phyloP scores from a whole-genome alignment of 306 rosid species.

The Quercus agrifolia region DNA sequence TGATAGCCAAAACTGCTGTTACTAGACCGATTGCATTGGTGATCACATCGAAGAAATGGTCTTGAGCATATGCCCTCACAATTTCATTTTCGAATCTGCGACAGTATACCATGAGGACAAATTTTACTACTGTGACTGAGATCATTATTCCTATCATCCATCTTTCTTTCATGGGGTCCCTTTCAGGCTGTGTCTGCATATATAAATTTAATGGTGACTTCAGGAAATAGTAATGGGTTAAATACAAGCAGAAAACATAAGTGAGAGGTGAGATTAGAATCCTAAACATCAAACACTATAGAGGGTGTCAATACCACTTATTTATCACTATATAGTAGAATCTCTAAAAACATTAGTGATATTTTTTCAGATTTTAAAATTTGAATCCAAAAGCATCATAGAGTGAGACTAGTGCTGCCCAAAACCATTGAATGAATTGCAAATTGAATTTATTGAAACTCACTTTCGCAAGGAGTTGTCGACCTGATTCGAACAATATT shows the following conservation, averaged over 20 bases:
- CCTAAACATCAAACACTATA: too few species aligned
- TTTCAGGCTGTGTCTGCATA: slow-evolving; percentile 63
- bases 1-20: slow-evolving; percentile 73
- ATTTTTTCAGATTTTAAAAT: too few species aligned
- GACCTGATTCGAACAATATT: slow-evolving; percentile 72
- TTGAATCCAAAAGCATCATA: too few species aligned
- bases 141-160: slow-evolving; percentile 96
- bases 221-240: background rate
- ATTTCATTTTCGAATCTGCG: slow-evolving; percentile 79
- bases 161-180: slow-evolving; percentile 56
- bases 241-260: too few species aligned
- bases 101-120: slow-evolving; percentile 64
- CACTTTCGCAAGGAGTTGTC: slow-evolving; percentile 67
- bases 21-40: slow-evolving; percentile 79
- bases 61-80: slow-evolving; percentile 82
- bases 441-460: background rate
- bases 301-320: too few species aligned
- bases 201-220: background rate
- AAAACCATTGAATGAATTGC: too few species aligned
- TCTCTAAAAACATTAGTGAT: too few species aligned
- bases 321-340: too few species aligned
- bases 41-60: slow-evolving; percentile 88
- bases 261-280: too few species aligned
- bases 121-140: slow-evolving; percentile 55
- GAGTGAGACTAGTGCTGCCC: too few species aligned